Base-by-base conservation (phyloP, 768 basidiomycete species). In the Tylopilus intermedius region DNA sequence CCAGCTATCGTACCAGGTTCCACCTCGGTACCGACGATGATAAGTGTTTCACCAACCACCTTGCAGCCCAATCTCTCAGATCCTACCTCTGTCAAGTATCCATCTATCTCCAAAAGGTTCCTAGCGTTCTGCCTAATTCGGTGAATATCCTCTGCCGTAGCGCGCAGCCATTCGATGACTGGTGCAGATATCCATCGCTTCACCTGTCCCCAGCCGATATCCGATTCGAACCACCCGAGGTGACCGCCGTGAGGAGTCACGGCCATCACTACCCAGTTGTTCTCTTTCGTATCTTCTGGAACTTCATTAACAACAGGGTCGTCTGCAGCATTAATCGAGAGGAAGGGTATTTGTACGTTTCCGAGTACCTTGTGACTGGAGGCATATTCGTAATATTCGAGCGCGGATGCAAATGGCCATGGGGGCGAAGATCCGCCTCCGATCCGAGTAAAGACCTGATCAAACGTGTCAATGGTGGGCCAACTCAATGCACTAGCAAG, bases 171-270 rank as follows among this genome's bases (percentile, higher is more conserved):
- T 66, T 91, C 83, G 8, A 89, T 64, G 6, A 87, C 83, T 8
- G 88, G 88, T 55, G 76, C 71, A n/a, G 74, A 80, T 46, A 86
- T 74, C 88, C 88, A 90, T 48, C 88, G 72, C 47, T 51, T 60
- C 44, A 69, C 64, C 55, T 58, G 59, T 50, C 67, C 55, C 59
- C 66, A 70, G 32, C 51, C 61, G 24, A 66, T 63, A 35, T 73
- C 74, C 27, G 74, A 67, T 68, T 87, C 79, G 59, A 90, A 90
- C 89, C 89, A 94, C 35, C 91, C 91, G 13, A 92, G 74, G 71
- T 91, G 89, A 0, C 89, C 88, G 1, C 88, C 90, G 21, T 73
- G 69, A 29, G 72, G 67, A 0, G 90, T 90, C 44, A 84, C 62
- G 21, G 73, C 82, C 71, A 85, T 80, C 3, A 79, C 72, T 13